These are phyloP conservation scores for Carex arenaria DNA, from an alignment of 202 grass and related monocot genomes.

Conservation along the genomic window DNA sequence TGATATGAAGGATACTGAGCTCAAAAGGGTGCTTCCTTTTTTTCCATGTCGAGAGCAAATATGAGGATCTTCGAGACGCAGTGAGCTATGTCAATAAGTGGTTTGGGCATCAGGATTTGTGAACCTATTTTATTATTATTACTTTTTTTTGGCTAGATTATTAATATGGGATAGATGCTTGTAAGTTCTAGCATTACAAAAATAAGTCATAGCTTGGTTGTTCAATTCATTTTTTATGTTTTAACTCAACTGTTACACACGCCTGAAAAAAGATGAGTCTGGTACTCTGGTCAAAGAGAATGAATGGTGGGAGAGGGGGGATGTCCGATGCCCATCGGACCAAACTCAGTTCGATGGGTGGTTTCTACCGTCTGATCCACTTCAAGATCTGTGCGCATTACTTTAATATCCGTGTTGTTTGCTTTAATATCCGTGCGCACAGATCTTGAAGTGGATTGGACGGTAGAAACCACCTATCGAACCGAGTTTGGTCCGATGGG, in stretches of 20 bases:
- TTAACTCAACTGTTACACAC: background rate
- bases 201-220: no score
- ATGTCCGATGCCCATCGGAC: no score
- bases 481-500: no score
- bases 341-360: no score
- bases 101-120: background rate
- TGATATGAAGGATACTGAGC: background rate
- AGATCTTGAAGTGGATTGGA: no score
- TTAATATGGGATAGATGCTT: background rate
- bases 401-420: no score
- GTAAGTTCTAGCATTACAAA: background rate
- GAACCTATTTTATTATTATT: background rate
- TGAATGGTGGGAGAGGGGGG: no score
- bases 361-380: no score
- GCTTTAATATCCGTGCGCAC: no score
- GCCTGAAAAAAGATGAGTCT: background rate
- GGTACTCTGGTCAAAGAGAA: background rate
- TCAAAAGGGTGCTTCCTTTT: background rate
- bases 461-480: no score
- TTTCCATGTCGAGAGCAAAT: background rate
- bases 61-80: background rate
- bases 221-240: background rate
- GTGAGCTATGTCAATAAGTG: background rate
- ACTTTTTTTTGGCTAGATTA: background rate
- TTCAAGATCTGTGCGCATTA: no score